Conservation (phyloP, 2,329 filamentous ascomycete species). For the Cladophialophora carrionii region DNA sequence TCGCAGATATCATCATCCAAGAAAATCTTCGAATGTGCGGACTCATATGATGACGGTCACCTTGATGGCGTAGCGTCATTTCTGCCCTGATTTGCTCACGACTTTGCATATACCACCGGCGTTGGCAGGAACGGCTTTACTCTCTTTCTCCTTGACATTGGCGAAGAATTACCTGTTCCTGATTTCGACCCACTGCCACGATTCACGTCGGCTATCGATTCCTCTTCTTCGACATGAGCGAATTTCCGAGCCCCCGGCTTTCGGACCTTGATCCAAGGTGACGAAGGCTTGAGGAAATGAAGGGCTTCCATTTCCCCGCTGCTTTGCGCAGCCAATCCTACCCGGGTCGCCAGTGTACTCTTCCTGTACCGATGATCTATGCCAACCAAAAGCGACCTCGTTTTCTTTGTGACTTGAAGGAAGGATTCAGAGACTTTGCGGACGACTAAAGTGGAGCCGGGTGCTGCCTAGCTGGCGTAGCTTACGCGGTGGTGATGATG, state of each 20-base stretch:
- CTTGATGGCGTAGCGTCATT: constrained; percentile 22
- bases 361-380: constrained; percentile 18
- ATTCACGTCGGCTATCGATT: constrained; percentile 2
- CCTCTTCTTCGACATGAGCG: constrained; percentile 3
- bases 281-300: background rate
- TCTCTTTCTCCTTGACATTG: constrained; percentile 12
- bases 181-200: background rate
- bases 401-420: constrained; percentile 13
- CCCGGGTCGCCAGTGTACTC: constrained; percentile 10
- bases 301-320: constrained; percentile 11
- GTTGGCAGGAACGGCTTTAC: constrained; percentile 20
- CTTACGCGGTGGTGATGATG: constrained; percentile 8
- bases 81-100: constrained; percentile 28
- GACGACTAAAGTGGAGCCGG: constrained; percentile 4
- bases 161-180: constrained; percentile 10
- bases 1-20: constrained; percentile 96
- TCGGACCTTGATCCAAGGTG: background rate
- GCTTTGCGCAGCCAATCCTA: constrained; percentile 14
- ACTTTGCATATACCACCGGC: constrained; percentile 35
- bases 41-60: constrained; percentile 68
- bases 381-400: constrained; percentile 12
- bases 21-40: constrained; percentile 97
- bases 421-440: background rate
- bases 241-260: background rate
- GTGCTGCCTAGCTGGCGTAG: background rate